phyloP scores from a whole-genome alignment of 257 asterid species.

The Capsicum baccatum region DNA sequence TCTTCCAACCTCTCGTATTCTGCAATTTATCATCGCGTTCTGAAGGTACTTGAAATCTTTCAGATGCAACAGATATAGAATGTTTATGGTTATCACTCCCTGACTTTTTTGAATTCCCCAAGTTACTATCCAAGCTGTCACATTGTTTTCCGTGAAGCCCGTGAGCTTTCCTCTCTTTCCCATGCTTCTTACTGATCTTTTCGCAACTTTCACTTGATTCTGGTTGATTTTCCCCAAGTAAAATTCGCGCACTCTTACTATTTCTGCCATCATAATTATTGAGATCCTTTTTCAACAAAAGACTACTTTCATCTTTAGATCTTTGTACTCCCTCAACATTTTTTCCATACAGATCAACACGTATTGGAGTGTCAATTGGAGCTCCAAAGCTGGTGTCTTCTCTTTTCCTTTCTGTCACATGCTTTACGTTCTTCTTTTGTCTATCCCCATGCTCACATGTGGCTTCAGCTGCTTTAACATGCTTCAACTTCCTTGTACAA shows the following conservation, averaged over 20 bases:
- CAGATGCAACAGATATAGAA: conserved; percentile 39
- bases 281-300: conserved; percentile 37
- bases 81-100: conserved; percentile 46
- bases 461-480: conserved; percentile 43
- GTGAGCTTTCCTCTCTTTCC: conserved; percentile 37
- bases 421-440: conserved; percentile 42
- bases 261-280: conserved; percentile 38
- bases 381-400: conserved; percentile 36
- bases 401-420: conserved; percentile 54
- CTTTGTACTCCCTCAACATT: conserved; percentile 45
- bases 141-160: conserved; percentile 32
- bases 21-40: conserved; percentile 42
- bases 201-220: conserved; percentile 30
- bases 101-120: conserved; percentile 43
- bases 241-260: conserved; percentile 38
- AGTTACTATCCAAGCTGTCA: conserved; percentile 37
- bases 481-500: conserved; percentile 44
- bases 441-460: conserved; percentile 36
- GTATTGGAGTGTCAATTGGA: conserved; percentile 32
- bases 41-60: conserved; percentile 38
- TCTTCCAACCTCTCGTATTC: conserved; percentile 33
- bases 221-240: conserved; percentile 41
- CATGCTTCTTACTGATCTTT: conserved; percentile 39
- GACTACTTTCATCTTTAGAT: conserved; percentile 40
- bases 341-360: conserved; percentile 31